Evolutionary conservation across 116 monocot species (phyloP).

Genomic region (Iris pallida): DNA sequence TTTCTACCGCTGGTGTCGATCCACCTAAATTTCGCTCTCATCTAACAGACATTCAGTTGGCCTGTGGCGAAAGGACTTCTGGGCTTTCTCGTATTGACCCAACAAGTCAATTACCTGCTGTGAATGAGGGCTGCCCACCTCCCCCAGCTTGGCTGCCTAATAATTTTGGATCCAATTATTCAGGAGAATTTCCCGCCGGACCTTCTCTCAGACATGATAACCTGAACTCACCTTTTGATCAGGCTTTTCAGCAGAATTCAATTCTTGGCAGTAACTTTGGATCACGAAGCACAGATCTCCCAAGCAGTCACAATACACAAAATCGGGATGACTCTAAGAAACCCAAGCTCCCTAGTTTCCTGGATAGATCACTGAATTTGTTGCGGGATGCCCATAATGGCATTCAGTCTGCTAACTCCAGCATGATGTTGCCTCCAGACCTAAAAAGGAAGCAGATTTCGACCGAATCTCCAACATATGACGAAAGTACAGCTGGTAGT

Average conservation of each 20-base stretch:
- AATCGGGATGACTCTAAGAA: slow-evolving; percentile 18
- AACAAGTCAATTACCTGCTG: slow-evolving; percentile 14
- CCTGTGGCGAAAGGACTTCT: slow-evolving; percentile 38
- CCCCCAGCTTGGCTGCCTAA: slow-evolving; percentile 32
- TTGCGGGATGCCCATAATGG: slow-evolving; percentile 20
- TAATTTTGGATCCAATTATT: slow-evolving; percentile 22
- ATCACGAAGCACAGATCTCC: slow-evolving; percentile 7
- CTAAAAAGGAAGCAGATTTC: slow-evolving; percentile 18
- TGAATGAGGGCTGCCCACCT: slow-evolving; percentile 19
- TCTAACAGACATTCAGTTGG: slow-evolving; percentile 79
- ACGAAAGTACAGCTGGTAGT: slow-evolving; percentile 16
- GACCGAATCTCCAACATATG: slow-evolving; percentile 3
- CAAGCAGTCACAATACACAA: background rate
- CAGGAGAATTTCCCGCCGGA: slow-evolving; percentile 26
- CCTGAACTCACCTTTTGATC: slow-evolving; percentile 22
- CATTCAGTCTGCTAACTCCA: slow-evolving; percentile 5
- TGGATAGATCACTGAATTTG: slow-evolving; percentile 32
- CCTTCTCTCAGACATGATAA: slow-evolving; percentile 32
- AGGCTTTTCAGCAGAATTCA: slow-evolving; percentile 22
- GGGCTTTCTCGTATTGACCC: slow-evolving; percentile 27
- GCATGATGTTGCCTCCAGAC: slow-evolving; percentile 16
- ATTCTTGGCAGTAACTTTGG: slow-evolving; percentile 17
- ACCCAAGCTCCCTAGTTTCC: slow-evolving; percentile 29
- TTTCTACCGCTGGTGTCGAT: slow-evolving; percentile 36
- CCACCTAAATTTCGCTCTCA: slow-evolving; percentile 63